Evolutionary conservation across 257 asterid species (phyloP), one percentile per base, ranked within the genome.

Genomic region (Lithospermum erythrorhizon): DNA sequence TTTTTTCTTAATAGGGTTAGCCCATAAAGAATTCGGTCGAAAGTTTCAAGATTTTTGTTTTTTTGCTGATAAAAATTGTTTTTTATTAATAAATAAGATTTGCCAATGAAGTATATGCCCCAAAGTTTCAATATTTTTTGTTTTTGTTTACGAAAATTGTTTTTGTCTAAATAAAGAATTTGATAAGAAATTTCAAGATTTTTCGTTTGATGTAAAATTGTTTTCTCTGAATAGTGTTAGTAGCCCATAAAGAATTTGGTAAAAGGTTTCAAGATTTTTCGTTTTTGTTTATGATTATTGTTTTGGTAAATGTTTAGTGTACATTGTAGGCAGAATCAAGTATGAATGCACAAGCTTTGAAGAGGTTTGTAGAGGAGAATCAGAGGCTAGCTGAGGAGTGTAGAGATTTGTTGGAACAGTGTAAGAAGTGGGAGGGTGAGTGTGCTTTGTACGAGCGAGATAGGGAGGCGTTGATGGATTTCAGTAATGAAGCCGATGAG

Each of bases 381-480:
- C 89, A 89, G 82, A 93, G 78, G 65, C 59, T 93, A 70, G 97
- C 96, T 0, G 17, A 13, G 75, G 97, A 93, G 68, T 93, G 96
- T 66, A 69, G 83, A 2, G 76, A 73, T 65, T 62, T 93, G 81
- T 76, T 84, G 82, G 88, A 72, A 2, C 72, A 85, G 57, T 79
- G 95, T 73, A 82, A 80, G 66, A 89, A 75, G 71, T 93, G 89
- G 96, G 95, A 93, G 91, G 80, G 71, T 68, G 99, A 93, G 77
- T 93, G 99, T 64, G 68, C 87, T 4, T 83, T 93, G 65, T 93
- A 93, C 52, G 97, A 93, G 48, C 76, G 57, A 20, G 99, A 93
- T 68, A 95, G 99, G 0, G 99, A 89, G 68, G 96, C 88, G 0
- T 74, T 93, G 75, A 89, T 93, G 96, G 99, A 93, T 76, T 93